Evolutionary conservation across 306 rosid species (phyloP).

Genomic region (Rubus parviflorus): DNA sequence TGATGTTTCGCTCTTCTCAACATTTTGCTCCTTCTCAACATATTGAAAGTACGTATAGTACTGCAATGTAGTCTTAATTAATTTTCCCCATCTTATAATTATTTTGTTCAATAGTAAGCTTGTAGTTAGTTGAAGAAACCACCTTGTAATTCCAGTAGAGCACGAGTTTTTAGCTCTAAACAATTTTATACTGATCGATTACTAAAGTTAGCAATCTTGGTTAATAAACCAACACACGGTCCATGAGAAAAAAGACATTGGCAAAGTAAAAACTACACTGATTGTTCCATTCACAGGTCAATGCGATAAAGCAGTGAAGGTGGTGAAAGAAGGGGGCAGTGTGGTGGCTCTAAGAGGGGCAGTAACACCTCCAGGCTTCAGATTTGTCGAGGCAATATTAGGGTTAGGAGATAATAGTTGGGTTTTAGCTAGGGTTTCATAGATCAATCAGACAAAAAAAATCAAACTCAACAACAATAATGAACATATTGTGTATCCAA

Average conservation of each 20-base stretch:
- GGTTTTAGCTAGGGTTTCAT: too few species aligned
- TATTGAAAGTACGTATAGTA: constrained; percentile 25
- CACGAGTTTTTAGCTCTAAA: background rate
- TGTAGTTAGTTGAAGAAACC: background rate
- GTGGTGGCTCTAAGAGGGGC: constrained; percentile 91
- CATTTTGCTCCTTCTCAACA: background rate
- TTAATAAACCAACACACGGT: background rate
- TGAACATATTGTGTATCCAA: too few species aligned
- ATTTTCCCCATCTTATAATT: background rate
- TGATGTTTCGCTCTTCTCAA: constrained; percentile 29
- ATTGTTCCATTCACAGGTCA: constrained; percentile 51
- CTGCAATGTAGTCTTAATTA: background rate
- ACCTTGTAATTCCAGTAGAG: background rate
- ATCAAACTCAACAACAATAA: too few species aligned
- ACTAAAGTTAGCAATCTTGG: background rate
- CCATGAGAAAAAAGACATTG: background rate
- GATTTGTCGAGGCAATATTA: too few species aligned
- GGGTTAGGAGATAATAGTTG: too few species aligned
- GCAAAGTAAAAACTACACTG: too few species aligned
- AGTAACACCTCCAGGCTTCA: constrained; percentile 88
- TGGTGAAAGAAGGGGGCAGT: constrained; percentile 80
- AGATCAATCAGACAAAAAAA: too few species aligned
- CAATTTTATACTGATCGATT: background rate
- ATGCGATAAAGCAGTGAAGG: constrained; percentile 87
- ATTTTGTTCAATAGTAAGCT: background rate